phyloP scores from a whole-genome alignment of 208 protist species.

The Leishmania mexicana region DNA sequence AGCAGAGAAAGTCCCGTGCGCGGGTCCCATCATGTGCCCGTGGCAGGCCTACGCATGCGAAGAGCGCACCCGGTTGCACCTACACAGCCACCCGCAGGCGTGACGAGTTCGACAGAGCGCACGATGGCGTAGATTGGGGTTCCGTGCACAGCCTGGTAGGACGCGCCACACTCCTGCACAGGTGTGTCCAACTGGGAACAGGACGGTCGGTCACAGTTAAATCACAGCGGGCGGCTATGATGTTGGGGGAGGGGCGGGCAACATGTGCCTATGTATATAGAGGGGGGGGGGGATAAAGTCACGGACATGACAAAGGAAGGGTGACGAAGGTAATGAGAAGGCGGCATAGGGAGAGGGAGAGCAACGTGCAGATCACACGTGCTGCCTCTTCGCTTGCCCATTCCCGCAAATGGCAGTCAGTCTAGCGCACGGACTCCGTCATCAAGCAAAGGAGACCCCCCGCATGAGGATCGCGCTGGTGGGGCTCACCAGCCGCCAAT shows the following conservation, averaged over 20 bases:
- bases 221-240: background rate
- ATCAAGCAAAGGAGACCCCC: background rate
- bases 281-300: too few species aligned
- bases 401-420: background rate
- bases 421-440: background rate
- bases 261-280: background rate
- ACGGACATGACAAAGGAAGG: background rate
- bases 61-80: too few species aligned
- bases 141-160: background rate
- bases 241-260: background rate
- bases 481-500: background rate
- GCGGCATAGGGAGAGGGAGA: background rate
- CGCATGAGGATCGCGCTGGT: background rate
- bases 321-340: constrained; percentile 1
- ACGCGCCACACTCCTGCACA: background rate
- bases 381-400: background rate
- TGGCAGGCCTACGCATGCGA: too few species aligned
- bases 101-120: too few species aligned
- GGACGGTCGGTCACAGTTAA: background rate
- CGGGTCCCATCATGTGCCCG: too few species aligned
- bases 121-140: background rate
- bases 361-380: constrained; percentile 5
- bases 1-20: too few species aligned
- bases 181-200: background rate
- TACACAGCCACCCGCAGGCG: too few species aligned